phyloP scores from a whole-genome alignment of 2,329 filamentous ascomycete species.

The Verticillium dahliae region DNA sequence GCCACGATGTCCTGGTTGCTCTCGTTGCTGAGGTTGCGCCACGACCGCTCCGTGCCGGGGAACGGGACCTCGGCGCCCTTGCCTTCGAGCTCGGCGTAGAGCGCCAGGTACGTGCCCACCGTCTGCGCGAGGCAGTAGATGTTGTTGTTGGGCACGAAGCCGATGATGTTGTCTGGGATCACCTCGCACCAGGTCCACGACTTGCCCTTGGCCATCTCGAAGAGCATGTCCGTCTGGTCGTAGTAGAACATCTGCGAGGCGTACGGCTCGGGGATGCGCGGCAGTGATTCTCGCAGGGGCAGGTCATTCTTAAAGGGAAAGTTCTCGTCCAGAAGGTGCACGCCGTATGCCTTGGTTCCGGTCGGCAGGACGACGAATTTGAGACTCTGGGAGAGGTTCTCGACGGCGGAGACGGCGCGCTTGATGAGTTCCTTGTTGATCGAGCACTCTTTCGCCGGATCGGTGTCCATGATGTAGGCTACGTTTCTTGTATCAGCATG shows the following conservation, averaged over 20 bases:
- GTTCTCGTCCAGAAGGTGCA: constrained; percentile 20
- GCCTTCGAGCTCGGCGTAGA: constrained; percentile 28
- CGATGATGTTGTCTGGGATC: constrained; percentile 34
- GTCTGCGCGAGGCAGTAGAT: constrained; percentile 33
- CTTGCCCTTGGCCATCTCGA: constrained; percentile 26
- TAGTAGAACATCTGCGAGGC: constrained; percentile 40
- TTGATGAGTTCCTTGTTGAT: constrained; percentile 31
- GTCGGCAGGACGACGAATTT: constrained; percentile 32
- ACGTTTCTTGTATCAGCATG: not conserved
- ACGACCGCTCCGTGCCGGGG: constrained; percentile 26
- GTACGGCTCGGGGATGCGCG: constrained; percentile 32
- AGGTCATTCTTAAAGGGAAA: constrained; percentile 22
- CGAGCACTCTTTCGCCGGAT: constrained; percentile 20
- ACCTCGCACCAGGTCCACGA: constrained; percentile 36
- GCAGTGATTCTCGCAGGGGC: constrained; percentile 29
- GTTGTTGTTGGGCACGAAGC: constrained; percentile 35
- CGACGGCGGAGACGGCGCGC: constrained; percentile 28
- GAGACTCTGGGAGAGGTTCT: constrained; percentile 27
- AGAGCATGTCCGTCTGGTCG: constrained; percentile 32
- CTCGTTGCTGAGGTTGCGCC: constrained; percentile 24
- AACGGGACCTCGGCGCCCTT: constrained; percentile 25
- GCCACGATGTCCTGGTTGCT: constrained; percentile 29
- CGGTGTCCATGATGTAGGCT: constrained; percentile 27
- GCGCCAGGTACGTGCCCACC: constrained; percentile 27
- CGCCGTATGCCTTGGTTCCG: constrained; percentile 31